Evolutionary conservation across 1,284 basidiomycete species (phyloP), one percentile per base, ranked within the genome.

Genomic region (Porodaedalea pini): DNA sequence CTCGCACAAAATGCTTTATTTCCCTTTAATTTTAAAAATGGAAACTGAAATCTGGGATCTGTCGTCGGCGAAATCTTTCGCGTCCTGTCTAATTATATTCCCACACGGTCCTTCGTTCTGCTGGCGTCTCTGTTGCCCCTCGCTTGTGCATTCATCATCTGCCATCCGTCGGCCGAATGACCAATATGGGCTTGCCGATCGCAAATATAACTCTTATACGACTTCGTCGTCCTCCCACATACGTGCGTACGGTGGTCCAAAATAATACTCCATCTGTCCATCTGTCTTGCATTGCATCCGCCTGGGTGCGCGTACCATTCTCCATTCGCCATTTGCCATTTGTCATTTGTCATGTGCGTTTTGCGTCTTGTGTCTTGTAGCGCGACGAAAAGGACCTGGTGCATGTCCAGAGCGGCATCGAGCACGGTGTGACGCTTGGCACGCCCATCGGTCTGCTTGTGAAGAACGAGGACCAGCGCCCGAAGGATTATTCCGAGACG

Each of bases 401-500:
- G 31, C 86, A 92, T 62, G 79, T 99, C 47, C 96, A 99, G 71
- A 97, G 94, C 47, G 97, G 97, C 40, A 81, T 90, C 43, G 97
- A 99, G 72, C 86, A 90, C 60, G 95, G 92, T 32, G 88, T 98
- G 27, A 99, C 97, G 1, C 85, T 99, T 36, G 97, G 97, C 54
- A 99, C 97, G 23, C 97, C 97, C 25, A 97, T 99, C 67, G 94
- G 88, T 4, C 85, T 99, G 48, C 80, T 98, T 57, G 94, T 99
- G 36, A 92, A 87, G 69, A 99, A 99, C 75, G 94, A 98, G 75
- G 97, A 99, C 72, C 97, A 99, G 70, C 82, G 97, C 44, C 97
- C 97, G 19, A 90, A 98, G 70, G 97, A 99, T 74, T 99, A 99
- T 76, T 89, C 94, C 65, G 97, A 98, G 77, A 99, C 96, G 0